Evolutionary conservation across 148 eudicot species (phyloP).

Genomic region (Chenopodium album): DNA sequence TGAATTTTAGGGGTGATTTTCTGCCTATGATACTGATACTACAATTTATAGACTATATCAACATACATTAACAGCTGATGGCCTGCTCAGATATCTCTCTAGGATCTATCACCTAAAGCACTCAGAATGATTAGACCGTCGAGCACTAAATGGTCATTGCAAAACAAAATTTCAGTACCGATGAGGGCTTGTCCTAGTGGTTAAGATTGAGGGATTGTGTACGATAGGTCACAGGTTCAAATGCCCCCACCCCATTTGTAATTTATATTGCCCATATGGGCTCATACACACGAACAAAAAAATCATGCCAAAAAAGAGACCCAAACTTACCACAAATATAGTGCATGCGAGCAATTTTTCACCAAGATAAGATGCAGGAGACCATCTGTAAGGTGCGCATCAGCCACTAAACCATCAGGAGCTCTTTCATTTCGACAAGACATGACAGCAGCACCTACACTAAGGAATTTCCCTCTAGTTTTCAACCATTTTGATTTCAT

Average conservation of each 20-base stretch:
- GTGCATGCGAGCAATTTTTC: conserved; percentile 79
- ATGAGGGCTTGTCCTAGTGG: too few species aligned
- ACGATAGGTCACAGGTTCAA: too few species aligned
- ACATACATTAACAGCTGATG: not conserved
- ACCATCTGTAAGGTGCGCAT: conserved; percentile 96
- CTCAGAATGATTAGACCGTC: not conserved
- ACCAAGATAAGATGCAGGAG: conserved; percentile 78
- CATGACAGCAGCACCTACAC: conserved; percentile 92
- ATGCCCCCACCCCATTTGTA: too few species aligned
- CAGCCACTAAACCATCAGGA: conserved; percentile 95
- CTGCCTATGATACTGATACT: not conserved
- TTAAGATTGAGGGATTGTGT: too few species aligned
- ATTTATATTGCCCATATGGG: too few species aligned
- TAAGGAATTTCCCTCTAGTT: conserved; percentile 70
- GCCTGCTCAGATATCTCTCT: not conserved
- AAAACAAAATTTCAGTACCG: not conserved
- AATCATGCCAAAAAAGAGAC: conserved; percentile 1
- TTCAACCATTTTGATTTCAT: conserved; percentile 55
- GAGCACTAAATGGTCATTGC: not conserved
- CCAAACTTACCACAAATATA: conserved; percentile 66
- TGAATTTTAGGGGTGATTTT: not conserved
- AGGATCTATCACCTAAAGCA: not conserved
- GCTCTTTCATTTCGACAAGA: conserved; percentile 95
- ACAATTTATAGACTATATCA: not conserved
- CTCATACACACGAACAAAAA: too few species aligned